These are phyloP conservation scores for Fomitiporia mediterranea DNA, from an alignment of 1,284 basidiomycete genomes.

Conservation along the genomic window DNA sequence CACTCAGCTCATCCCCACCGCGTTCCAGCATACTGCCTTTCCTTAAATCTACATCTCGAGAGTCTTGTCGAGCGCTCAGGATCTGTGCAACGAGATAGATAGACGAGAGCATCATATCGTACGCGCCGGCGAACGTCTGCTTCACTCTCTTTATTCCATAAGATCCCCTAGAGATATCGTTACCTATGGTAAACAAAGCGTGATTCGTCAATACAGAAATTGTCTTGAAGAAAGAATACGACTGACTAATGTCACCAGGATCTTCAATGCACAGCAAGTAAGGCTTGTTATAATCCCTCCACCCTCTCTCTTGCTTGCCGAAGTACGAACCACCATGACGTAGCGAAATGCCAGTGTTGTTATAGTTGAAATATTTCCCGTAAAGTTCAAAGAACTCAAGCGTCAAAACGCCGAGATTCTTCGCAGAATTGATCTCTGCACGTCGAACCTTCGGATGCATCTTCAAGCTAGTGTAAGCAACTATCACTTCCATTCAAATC, in stretches of 20 bases:
- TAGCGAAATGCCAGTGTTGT: constrained; percentile 87
- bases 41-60: constrained; percentile 43
- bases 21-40: constrained; percentile 23
- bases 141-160: constrained; percentile 82
- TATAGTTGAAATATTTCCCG: constrained; percentile 88
- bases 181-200: constrained; percentile 47
- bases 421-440: constrained; percentile 81
- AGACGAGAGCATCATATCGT: constrained; percentile 73
- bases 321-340: constrained; percentile 83
- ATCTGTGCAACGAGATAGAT: constrained; percentile 57
- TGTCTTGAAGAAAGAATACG: constrained; percentile 5
- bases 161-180: constrained; percentile 90
- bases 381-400: constrained; percentile 98
- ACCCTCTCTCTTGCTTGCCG: constrained; percentile 74
- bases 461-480: constrained; percentile 26
- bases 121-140: constrained; percentile 82
- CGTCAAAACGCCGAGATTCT: constrained; percentile 88
- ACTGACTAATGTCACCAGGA: constrained; percentile 81
- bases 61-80: constrained; percentile 47
- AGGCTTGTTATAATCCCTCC: constrained; percentile 60
- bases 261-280: constrained; percentile 87
- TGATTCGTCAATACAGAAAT: neutral
- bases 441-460: constrained; percentile 93
- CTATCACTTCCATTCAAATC: neutral
- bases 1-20: constrained; percentile 67